These are phyloP conservation scores for Colletotrichum sp. DNA, from an alignment of 2,329 filamentous ascomycete genomes.

Conservation along the genomic window DNA sequence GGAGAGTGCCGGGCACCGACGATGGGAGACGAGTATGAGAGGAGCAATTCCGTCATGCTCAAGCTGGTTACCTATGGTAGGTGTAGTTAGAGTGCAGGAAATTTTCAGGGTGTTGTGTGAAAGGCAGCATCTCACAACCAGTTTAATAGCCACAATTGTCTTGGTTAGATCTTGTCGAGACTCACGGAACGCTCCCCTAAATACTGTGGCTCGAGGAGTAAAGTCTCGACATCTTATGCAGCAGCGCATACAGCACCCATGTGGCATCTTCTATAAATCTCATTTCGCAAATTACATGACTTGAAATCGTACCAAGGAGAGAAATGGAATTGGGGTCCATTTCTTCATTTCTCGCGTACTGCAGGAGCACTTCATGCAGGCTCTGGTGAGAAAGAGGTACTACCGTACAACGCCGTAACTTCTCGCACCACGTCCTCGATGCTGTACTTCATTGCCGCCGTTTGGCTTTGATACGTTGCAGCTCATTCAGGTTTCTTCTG, in stretches of 20 bases:
- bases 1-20: background rate
- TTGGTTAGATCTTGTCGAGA: rapidly evolving
- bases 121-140: rapidly evolving
- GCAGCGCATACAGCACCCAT: background rate
- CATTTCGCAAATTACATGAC: background rate
- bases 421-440: rapidly evolving
- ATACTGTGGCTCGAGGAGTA: background rate
- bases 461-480: rapidly evolving
- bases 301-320: background rate
- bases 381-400: background rate
- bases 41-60: background rate
- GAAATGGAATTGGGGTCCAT: background rate
- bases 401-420: background rate
- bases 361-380: rapidly evolving
- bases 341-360: background rate
- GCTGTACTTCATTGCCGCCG: rapidly evolving
- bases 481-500: rapidly evolving
- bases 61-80: background rate
- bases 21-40: background rate
- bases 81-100: background rate
- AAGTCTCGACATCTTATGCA: background rate
- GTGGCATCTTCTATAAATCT: background rate
- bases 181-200: background rate
- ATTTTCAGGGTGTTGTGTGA: rapidly evolving
- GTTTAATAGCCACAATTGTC: rapidly evolving